phyloP scores from a whole-genome alignment of 2,329 filamentous ascomycete genomes.

The Xylariaceae sp. region DNA sequence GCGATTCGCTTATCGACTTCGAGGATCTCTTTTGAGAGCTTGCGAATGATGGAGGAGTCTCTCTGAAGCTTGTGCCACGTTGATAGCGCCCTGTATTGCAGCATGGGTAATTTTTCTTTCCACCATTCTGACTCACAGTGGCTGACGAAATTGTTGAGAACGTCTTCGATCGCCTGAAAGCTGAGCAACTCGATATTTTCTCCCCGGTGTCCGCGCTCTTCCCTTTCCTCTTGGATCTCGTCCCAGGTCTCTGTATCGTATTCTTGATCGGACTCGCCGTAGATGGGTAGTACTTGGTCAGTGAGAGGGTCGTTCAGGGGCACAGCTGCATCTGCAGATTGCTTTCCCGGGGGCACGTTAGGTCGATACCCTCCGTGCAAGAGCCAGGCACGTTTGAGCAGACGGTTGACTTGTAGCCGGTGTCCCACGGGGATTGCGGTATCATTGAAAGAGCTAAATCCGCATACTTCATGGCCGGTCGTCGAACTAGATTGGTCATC shows the following conservation, averaged over 20 bases:
- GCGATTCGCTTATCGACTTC: neutral
- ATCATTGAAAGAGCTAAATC: neutral
- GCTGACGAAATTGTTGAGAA: conserved; percentile 1
- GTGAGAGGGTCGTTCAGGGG: neutral
- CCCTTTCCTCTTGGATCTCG: neutral
- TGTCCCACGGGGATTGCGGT: neutral
- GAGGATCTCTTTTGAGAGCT: neutral
- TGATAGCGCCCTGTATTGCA: neutral
- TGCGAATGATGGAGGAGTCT: neutral
- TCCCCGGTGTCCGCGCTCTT: neutral
- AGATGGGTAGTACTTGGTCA: neutral
- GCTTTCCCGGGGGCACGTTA: neutral
- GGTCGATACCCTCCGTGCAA: too few species aligned
- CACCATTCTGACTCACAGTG: neutral
- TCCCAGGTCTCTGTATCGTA: neutral
- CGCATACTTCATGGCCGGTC: neutral
- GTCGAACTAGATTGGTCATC: neutral
- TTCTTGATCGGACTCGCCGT: neutral
- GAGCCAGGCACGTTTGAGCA: neutral
- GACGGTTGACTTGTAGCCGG: neutral
- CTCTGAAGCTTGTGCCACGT: neutral
- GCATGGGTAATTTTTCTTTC: neutral
- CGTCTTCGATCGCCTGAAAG: neutral
- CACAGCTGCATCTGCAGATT: neutral
- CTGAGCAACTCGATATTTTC: neutral